Percentiles rank a stretch among this genome's conserved stretches.
Conservation (phyloP, 2,329 filamentous ascomycete species). For the Hypoxylon sp. region DNA sequence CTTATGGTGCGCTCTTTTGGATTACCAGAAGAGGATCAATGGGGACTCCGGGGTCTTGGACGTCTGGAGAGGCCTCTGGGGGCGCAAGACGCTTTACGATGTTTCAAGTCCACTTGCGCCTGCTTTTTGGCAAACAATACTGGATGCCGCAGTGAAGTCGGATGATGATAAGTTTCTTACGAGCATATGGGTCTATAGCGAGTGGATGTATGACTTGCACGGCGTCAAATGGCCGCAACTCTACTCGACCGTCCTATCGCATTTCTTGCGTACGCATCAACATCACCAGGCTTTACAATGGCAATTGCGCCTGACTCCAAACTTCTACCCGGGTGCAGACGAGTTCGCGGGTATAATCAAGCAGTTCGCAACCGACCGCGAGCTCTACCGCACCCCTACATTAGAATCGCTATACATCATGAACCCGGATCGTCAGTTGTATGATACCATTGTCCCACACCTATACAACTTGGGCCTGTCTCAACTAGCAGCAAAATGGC, state of each 20-base stretch:
- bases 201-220: conserved; percentile 57
- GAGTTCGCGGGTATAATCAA: conserved; percentile 58
- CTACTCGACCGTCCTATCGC: conserved; percentile 60
- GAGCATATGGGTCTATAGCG: conserved; percentile 55
- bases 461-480: conserved; percentile 62
- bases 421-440: conserved; percentile 58
- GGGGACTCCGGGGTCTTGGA: conserved; percentile 45
- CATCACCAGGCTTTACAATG: conserved; percentile 58
- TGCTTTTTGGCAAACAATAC: conserved; percentile 50
- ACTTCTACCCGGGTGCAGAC: conserved; percentile 56
- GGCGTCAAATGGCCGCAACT: conserved; percentile 62
- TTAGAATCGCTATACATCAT: conserved; percentile 60
- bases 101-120: conserved; percentile 43
- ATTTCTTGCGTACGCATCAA: conserved; percentile 56
- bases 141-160: conserved; percentile 50
- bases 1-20: conserved; percentile 49
- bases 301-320: conserved; percentile 60
- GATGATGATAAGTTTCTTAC: conserved; percentile 51
- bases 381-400: conserved; percentile 53
- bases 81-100: conserved; percentile 48
- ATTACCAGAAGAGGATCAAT: conserved; percentile 49
- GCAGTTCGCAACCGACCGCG: conserved; percentile 55
- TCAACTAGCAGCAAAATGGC: conserved; percentile 61
- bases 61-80: conserved; percentile 51
- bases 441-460: conserved; percentile 64